phyloP scores from a whole-genome alignment of 2,329 filamentous ascomycete genomes.

The Drechmeria coniospora region DNA sequence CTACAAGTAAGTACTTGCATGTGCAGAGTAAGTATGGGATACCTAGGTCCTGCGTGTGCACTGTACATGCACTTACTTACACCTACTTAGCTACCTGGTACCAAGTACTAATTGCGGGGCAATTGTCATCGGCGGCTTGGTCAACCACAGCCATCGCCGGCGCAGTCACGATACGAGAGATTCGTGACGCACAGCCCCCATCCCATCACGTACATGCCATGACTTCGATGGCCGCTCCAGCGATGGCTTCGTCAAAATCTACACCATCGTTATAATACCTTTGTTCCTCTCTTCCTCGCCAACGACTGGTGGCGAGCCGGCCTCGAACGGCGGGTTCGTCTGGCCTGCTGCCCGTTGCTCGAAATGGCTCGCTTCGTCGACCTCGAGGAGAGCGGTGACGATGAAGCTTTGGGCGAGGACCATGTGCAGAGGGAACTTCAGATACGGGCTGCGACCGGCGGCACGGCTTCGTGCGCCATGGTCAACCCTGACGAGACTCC shows the following conservation, averaged over 20 bases:
- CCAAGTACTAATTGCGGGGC: too few relatives aligned
- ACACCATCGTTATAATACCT: neutral
- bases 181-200: too few relatives aligned
- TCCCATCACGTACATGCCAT: too few relatives aligned
- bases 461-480: too few relatives aligned
- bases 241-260: neutral
- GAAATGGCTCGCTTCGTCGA: conserved; percentile 11
- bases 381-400: too few relatives aligned
- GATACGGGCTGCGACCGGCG: neutral
- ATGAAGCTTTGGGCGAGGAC: conserved; percentile 7
- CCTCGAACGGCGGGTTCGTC: neutral
- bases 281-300: neutral
- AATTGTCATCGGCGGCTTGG: too few relatives aligned
- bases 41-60: too few relatives aligned
- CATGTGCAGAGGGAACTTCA: conserved; percentile 2
- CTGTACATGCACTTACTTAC: too few relatives aligned
- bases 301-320: neutral
- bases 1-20: too few relatives aligned
- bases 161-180: too few relatives aligned
- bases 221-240: conserved; percentile 1
- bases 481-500: neutral
- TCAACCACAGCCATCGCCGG: neutral
- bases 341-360: neutral
- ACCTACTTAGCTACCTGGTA: too few relatives aligned
- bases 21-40: too few relatives aligned